Conservation (phyloP, 768 basidiomycete genomes). For the Astraeus odoratus region DNA sequence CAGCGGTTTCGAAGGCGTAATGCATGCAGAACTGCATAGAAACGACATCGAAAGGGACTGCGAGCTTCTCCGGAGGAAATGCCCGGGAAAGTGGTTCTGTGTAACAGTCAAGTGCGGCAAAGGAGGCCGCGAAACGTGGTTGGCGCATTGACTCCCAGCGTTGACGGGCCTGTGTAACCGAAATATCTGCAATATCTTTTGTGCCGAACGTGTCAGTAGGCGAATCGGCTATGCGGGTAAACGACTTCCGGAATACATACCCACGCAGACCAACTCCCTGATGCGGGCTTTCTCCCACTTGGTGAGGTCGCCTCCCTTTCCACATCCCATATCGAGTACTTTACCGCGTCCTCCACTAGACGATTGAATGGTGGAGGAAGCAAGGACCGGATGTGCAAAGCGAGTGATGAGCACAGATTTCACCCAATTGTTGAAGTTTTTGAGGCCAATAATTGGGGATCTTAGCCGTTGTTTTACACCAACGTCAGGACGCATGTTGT, state of each 20-base stretch:
- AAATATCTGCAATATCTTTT: slow-evolving; percentile 83
- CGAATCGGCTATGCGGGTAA: background rate
- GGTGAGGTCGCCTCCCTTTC: slow-evolving; percentile 95
- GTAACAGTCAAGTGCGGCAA: slow-evolving; percentile 88
- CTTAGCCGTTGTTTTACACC: slow-evolving; percentile 76
- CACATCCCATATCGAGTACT: slow-evolving; percentile 95
- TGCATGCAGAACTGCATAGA: slow-evolving; percentile 99
- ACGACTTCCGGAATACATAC: slow-evolving; percentile 36
- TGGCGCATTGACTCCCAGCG: slow-evolving; percentile 52
- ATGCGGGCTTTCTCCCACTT: slow-evolving; percentile 92
- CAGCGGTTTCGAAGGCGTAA: slow-evolving; percentile 91
- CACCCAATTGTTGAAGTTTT: slow-evolving; percentile 99
- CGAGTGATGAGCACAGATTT: slow-evolving; percentile 94
- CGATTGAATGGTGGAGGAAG: slow-evolving; percentile 26
- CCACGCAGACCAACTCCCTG: slow-evolving; percentile 72
- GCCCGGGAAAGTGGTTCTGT: slow-evolving; percentile 59
- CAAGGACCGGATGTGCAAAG: slow-evolving; percentile 70
- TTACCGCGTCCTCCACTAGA: slow-evolving; percentile 45
- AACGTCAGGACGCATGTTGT: slow-evolving; percentile 90
- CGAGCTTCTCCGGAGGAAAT: slow-evolving; percentile 56
- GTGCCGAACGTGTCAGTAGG: background rate
- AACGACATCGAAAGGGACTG: slow-evolving; percentile 82
- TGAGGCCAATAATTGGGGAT: slow-evolving; percentile 94
- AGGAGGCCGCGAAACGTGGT: slow-evolving; percentile 67
- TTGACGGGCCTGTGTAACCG: slow-evolving; percentile 78